phyloP scores from a whole-genome alignment of 495 filamentous ascomycete genomes.

The Aspergillus indologenus region DNA sequence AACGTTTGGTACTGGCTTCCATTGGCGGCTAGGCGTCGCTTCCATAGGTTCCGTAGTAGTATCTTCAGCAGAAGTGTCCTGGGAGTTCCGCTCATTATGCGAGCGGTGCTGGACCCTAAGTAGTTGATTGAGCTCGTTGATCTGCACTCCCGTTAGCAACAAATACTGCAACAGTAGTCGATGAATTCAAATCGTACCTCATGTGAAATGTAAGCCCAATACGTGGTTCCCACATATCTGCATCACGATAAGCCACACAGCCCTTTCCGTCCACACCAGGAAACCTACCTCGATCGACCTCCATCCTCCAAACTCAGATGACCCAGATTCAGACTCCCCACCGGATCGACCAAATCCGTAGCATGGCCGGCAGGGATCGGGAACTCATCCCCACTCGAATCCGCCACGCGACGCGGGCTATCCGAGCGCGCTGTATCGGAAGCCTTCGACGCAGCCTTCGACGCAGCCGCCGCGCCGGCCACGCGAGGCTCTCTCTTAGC shows the following conservation, averaged over 20 bases:
- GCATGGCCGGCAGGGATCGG: constrained; percentile 46
- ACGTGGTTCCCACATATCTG: constrained; percentile 52
- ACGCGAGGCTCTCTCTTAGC: constrained; percentile 20
- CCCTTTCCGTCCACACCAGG: background rate
- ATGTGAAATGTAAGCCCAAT: constrained; percentile 51
- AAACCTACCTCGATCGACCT: constrained; percentile 41
- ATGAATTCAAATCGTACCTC: constrained; percentile 30
- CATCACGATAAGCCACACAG: constrained; percentile 9
- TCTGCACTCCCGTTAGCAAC: constrained; percentile 26
- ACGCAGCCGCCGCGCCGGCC: constrained; percentile 14
- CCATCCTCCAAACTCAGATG: constrained; percentile 49
- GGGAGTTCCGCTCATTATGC: constrained; percentile 25
- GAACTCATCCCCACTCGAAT: constrained; percentile 45
- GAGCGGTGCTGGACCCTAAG: constrained; percentile 43
- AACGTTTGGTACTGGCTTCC: constrained; percentile 26
- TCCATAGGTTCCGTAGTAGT: constrained; percentile 13
- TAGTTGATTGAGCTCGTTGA: constrained; percentile 48
- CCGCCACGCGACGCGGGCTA: constrained; percentile 37
- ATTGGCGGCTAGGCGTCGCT: constrained; percentile 16
- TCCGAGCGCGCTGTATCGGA: constrained; percentile 18
- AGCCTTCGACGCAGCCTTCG: constrained; percentile 20
- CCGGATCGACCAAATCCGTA: constrained; percentile 44
- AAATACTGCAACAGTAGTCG: background rate
- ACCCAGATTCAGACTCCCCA: constrained; percentile 45
- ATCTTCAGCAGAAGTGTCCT: constrained; percentile 26